Evolutionary conservation across 2,329 filamentous ascomycete genomes (phyloP), one percentile per base, ranked within the genome.

Genomic region (Didymella lethalis): DNA sequence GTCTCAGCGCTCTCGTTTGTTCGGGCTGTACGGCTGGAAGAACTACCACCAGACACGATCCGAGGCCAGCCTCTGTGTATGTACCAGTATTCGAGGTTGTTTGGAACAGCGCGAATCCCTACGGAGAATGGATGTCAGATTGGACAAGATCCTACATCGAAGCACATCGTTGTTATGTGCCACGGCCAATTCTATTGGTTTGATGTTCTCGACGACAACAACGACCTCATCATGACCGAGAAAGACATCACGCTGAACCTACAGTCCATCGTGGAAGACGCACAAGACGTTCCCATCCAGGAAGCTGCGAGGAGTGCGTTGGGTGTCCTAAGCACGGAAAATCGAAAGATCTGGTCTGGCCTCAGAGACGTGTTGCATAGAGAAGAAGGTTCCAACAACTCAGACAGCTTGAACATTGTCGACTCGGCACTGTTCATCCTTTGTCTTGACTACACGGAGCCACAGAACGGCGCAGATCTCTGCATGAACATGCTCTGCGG

Each of bases 171-270:
- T 10, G 92, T 98, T 43, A 85, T 98, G 79, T 96, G 92, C 73
- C 91, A 94, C 64, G 95, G 95, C 1, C 95, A 99, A 67, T 93
- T 98, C 72, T 99, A 99, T 79, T 98, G 94, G 94, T 99, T 99
- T 70, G 95, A 99, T 76, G 93, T 97, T 2, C 82, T 99, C 18
- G 95, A 99, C 68, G 90, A 94, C 66, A 96, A 97, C 77, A 91
- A 91, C 7, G 95, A 99, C 76, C 81, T 96, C 55, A 97, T 99
- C 78, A 98, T 98, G 94, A 93, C 90, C 0, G 95, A 98, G 77
- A 94, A 92, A 75, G 95, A 99, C 70, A 86, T 99, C 53, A 88
- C 91, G 7, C 84, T 97, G 73, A 98, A 99, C 72, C 82, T 99
- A 18, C 90, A 96, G 72, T 94, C 92, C 14, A 95, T 98, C 69